Percentiles rank a stretch among this genome's conserved stretches.
phyloP scores from a whole-genome alignment of 2,329 filamentous ascomycete species.

The Pseudogymnoascus verrucosus region DNA sequence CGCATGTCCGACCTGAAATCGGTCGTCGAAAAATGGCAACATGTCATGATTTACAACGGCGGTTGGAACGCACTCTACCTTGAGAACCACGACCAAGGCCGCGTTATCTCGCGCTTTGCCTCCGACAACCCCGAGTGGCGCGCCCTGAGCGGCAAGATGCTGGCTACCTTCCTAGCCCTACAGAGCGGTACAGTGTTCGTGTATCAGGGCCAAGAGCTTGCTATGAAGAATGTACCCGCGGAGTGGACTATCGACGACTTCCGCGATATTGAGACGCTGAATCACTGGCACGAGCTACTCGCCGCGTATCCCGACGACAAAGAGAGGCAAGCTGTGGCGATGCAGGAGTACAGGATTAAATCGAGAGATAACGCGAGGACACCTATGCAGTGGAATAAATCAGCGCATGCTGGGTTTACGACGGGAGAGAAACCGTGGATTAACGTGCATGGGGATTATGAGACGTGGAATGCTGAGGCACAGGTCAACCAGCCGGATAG shows the following conservation, averaged over 20 bases:
- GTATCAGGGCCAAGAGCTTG: slow-evolving; percentile 54
- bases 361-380: slow-evolving; percentile 63
- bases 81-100: slow-evolving; percentile 50
- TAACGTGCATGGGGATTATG: slow-evolving; percentile 56
- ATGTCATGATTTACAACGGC: slow-evolving; percentile 41
- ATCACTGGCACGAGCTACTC: slow-evolving; percentile 37
- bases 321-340: slow-evolving; percentile 31
- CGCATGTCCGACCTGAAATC: slow-evolving; percentile 33
- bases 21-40: slow-evolving; percentile 43
- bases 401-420: slow-evolving; percentile 57
- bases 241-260: slow-evolving; percentile 58
- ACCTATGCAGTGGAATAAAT: slow-evolving; percentile 63
- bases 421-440: slow-evolving; percentile 57
- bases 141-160: slow-evolving; percentile 41
- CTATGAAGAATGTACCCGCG: slow-evolving; percentile 47
- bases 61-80: slow-evolving; percentile 51
- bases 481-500: slow-evolving; percentile 42
- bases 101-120: slow-evolving; percentile 41
- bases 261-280: slow-evolving; percentile 56
- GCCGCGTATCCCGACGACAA: slow-evolving; percentile 29
- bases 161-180: slow-evolving; percentile 41
- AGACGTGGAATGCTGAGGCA: slow-evolving; percentile 51
- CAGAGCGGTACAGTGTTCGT: slow-evolving; percentile 49
- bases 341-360: slow-evolving; percentile 47
- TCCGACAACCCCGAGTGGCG: slow-evolving; percentile 36